Evolutionary conservation across 345 rosid species (phyloP).

Genomic region (Citrus trifoliata): DNA sequence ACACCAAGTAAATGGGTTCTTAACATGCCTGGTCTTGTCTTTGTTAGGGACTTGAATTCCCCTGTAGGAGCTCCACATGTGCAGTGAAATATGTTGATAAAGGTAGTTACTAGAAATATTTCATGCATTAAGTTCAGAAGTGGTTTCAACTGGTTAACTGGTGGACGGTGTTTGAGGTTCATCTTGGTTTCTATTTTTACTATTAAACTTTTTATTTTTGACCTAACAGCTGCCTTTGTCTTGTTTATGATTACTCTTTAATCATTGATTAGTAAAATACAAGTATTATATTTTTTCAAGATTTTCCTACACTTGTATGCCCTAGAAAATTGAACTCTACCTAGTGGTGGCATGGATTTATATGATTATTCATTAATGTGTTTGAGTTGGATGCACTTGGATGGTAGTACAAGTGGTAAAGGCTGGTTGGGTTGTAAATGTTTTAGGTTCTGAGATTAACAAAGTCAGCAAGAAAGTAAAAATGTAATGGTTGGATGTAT

Average conservation of each 20-base stretch:
- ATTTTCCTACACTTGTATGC: background rate
- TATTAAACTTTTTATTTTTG: background rate
- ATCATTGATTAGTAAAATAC: background rate
- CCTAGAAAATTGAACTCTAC: background rate
- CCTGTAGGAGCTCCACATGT: background rate
- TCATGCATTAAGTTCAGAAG: background rate
- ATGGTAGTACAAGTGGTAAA: background rate
- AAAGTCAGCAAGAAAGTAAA: background rate
- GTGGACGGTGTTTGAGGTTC: background rate
- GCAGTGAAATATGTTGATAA: background rate
- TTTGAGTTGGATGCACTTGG: background rate
- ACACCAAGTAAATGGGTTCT: background rate
- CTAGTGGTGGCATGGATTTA: background rate
- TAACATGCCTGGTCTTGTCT: background rate
- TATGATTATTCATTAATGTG: background rate
- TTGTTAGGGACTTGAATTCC: background rate
- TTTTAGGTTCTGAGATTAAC: background rate
- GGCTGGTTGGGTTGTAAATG: background rate
- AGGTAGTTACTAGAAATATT: background rate
- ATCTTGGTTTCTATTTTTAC: background rate
- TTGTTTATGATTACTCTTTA: background rate
- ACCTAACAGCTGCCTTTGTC: background rate
- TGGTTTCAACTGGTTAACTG: background rate
- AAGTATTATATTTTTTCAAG: background rate
- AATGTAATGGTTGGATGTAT: background rate